phyloP scores from a whole-genome alignment of 306 rosid genomes.

The Prunus dulcis region DNA sequence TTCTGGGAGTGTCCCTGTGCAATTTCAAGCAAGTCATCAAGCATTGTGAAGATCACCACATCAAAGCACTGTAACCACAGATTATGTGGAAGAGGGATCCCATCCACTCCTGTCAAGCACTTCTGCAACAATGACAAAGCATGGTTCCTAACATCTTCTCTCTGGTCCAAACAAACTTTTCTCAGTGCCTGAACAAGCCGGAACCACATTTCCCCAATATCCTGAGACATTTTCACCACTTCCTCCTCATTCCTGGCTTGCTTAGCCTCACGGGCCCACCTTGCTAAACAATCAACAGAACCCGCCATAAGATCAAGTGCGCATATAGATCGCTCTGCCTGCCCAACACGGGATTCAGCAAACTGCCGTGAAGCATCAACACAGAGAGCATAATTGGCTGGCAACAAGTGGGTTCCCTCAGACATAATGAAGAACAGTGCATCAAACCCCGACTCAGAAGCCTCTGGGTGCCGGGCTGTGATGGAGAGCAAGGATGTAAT shows the following conservation, averaged over 20 bases:
- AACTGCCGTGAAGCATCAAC: slow-evolving; percentile 85
- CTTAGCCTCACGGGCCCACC: slow-evolving; percentile 74
- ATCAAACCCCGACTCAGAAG: slow-evolving; percentile 95
- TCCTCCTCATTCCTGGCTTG: slow-evolving; percentile 68
- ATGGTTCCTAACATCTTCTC: slow-evolving; percentile 97
- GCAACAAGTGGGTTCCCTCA: slow-evolving; percentile 78
- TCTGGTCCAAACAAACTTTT: slow-evolving; percentile 94
- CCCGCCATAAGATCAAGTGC: slow-evolving; percentile 88
- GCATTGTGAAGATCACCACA: slow-evolving; percentile 84
- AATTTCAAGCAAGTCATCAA: slow-evolving; percentile 93
- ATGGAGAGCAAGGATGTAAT: slow-evolving; percentile 77
- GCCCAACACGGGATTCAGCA: slow-evolving; percentile 98
- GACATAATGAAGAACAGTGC: slow-evolving; percentile 82
- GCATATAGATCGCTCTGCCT: slow-evolving; percentile 76
- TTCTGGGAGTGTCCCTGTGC: slow-evolving; percentile 86
- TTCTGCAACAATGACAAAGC: slow-evolving; percentile 73
- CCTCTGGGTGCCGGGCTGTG: slow-evolving; percentile 89
- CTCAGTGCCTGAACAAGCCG: slow-evolving; percentile 85
- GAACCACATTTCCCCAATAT: slow-evolving; percentile 97
- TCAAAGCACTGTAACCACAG: slow-evolving; percentile 88
- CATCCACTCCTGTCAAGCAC: slow-evolving; percentile 81
- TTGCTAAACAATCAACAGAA: slow-evolving; percentile 73
- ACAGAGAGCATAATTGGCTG: slow-evolving; percentile 79
- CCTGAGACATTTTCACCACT: slow-evolving; percentile 61
- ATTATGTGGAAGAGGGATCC: slow-evolving; percentile 50